Percentiles rank a stretch among this genome's conserved stretches.
These are phyloP conservation scores for Thielaviopsis euricoi DNA, from an alignment of 2,329 filamentous ascomycete genomes.

Conservation along the genomic window DNA sequence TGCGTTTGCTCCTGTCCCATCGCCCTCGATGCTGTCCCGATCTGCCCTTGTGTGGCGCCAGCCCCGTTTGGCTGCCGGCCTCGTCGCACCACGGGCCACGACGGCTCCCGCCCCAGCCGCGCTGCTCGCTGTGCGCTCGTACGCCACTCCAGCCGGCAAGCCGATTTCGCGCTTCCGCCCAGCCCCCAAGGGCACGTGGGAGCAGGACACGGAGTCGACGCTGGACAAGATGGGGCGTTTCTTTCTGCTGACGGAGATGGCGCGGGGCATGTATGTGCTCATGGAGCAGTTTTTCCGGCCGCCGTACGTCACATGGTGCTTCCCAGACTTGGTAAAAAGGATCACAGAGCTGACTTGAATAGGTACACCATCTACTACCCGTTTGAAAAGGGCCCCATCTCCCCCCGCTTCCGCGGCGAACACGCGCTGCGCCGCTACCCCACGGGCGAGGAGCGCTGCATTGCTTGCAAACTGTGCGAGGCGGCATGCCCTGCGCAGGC, in stretches of 20 bases:
- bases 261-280: conserved; percentile 93
- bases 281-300: conserved; percentile 97
- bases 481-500: conserved; percentile 94
- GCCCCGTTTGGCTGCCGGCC: background rate
- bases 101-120: background rate
- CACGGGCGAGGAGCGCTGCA: conserved; percentile 95
- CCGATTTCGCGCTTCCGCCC: conserved; percentile 71
- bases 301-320: conserved; percentile 60
- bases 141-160: conserved; percentile 58
- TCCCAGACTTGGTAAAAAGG: too few species aligned
- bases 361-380: conserved; percentile 98
- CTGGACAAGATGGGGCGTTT: conserved; percentile 79
- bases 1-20: too few species aligned
- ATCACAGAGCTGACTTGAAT: background rate
- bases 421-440: conserved; percentile 93
- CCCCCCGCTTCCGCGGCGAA: conserved; percentile 92
- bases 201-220: conserved; percentile 59
- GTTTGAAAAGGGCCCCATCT: conserved; percentile 98
- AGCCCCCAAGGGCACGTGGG: conserved; percentile 57
- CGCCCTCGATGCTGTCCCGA: too few species aligned
- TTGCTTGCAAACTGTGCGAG: conserved; percentile 99
- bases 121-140: conserved; percentile 19
- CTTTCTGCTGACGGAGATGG: conserved; percentile 91
- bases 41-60: background rate
- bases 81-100: background rate